A percentile compares a stretch with the other conserved stretches of the same genome.
Evolutionary conservation across 2,329 filamentous ascomycete genomes (phyloP).

Genomic region (Scopulariopsis brevicaulis): DNA sequence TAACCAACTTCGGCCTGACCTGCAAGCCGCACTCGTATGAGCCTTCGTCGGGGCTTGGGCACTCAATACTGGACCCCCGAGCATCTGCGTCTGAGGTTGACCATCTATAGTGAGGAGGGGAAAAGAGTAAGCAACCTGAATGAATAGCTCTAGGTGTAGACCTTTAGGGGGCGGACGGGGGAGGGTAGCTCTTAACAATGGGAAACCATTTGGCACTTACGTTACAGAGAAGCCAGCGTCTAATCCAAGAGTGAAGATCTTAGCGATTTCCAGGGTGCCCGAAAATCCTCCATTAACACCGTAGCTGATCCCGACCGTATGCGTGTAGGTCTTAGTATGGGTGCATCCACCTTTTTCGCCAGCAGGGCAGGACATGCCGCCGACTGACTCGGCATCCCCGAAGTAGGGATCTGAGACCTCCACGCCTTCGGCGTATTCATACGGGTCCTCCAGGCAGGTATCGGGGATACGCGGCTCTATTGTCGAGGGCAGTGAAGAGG

Average conservation of each 20-base stretch:
- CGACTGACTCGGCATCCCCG: background rate
- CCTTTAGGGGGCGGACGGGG: background rate
- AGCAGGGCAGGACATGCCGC: background rate
- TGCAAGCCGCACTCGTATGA: background rate
- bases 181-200: background rate
- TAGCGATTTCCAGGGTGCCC: background rate
- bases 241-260: background rate
- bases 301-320: background rate
- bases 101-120: background rate
- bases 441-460: background rate
- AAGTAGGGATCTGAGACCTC: background rate
- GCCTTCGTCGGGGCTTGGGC: background rate
- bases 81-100: background rate
- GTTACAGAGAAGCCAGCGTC: background rate
- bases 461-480: background rate
- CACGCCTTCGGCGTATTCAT: background rate
- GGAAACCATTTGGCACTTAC: background rate
- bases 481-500: background rate
- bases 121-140: background rate
- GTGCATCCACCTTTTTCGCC: background rate
- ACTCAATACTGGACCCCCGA: background rate
- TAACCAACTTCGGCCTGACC: background rate
- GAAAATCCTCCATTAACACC: background rate
- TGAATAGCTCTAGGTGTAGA: too few relatives aligned
- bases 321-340: background rate